A percentile compares a stretch with the other conserved stretches of the same genome.
Evolutionary conservation across 1,284 basidiomycete species (phyloP).

Genomic region (Sphaerobolus stellatus): DNA sequence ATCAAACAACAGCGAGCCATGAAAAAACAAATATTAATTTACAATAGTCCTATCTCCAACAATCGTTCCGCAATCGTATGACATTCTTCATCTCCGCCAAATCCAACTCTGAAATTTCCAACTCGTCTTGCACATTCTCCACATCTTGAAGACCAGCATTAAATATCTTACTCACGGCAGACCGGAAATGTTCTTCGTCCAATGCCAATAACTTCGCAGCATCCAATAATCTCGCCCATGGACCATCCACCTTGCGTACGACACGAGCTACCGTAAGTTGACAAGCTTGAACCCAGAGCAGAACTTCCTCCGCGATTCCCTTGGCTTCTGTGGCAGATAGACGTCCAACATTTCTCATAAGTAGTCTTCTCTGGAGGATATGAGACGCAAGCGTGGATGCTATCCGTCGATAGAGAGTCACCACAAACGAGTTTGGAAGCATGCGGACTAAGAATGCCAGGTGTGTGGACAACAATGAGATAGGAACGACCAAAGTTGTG

Average conservation of each 20-base stretch:
- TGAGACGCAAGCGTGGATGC: constrained; percentile 67
- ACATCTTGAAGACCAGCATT: constrained; percentile 23
- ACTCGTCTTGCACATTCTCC: constrained; percentile 39
- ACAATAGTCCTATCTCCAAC: constrained; percentile 18
- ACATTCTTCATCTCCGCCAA: constrained; percentile 54
- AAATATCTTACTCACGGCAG: constrained; percentile 25
- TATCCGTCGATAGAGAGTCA: constrained; percentile 68
- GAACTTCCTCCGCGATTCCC: constrained; percentile 63
- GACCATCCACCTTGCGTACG: constrained; percentile 47
- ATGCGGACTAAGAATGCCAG: constrained; percentile 60
- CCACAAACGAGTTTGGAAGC: constrained; percentile 56
- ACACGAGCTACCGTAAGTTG: constrained; percentile 40
- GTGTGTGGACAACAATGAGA: constrained; percentile 73
- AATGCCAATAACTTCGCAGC: constrained; percentile 64
- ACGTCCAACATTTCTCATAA: constrained; percentile 67
- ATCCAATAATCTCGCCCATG: constrained; percentile 71
- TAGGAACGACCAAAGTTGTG: constrained; percentile 65
- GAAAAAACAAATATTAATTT: too few relatives aligned
- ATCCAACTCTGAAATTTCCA: constrained; percentile 50
- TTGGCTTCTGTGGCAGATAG: constrained; percentile 56
- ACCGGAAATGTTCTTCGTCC: constrained; percentile 31
- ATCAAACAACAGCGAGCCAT: too few relatives aligned
- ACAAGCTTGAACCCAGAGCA: constrained; percentile 78
- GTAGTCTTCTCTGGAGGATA: constrained; percentile 77
- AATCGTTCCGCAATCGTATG: constrained; percentile 47